Evolutionary conservation across 768 basidiomycete species (phyloP), one percentile per base, ranked within the genome.

Genomic region (Hypholoma sublateritium): DNA sequence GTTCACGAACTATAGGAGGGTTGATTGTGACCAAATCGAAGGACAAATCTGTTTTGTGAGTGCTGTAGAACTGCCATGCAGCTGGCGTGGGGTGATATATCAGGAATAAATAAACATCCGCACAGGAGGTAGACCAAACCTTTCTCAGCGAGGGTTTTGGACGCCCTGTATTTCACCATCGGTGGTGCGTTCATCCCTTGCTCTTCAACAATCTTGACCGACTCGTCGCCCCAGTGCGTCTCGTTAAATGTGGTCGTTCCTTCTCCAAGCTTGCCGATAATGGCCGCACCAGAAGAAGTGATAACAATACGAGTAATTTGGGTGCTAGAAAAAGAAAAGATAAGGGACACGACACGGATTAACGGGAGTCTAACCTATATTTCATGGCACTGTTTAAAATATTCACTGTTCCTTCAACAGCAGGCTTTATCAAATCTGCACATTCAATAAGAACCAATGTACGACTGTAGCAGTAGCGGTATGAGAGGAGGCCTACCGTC

Each of bases 231-330:
- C 91, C 89, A 91, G 68, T 89, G 76, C 5, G 61, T 59, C 63
- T 88, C 85, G 25, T 67, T 72, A 60, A 77, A 81, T 3, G n/a
- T 24, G 5, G 70, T 70, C n/a, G 54, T 57, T 1, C 74, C 67
- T 0, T 64, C 59, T 0, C 66, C 55, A 3, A 63, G 59, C 11
- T 59, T 28, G 13, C 63, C 62, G 0, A 79, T 57, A 12, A 88
- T 63, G 0, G 85, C 71, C 0, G 80, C 86, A 35, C 68, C 70
- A 0, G 89, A 90, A 8, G 85, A 85, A 0, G 87, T 89, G 58
- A 90, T 69, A 13, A 92, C 82, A 42, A 94, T 72, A 3, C 91
- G 82, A 66, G 88, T 84, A 60, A 93, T 74, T 7, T 68, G 59
- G 6, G 77, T 60, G 58, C 81, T 75, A 63, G 32, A 54, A 7